phyloP scores from a whole-genome alignment of 2,329 filamentous ascomycete genomes.

The Aspergillus fumigatus region DNA sequence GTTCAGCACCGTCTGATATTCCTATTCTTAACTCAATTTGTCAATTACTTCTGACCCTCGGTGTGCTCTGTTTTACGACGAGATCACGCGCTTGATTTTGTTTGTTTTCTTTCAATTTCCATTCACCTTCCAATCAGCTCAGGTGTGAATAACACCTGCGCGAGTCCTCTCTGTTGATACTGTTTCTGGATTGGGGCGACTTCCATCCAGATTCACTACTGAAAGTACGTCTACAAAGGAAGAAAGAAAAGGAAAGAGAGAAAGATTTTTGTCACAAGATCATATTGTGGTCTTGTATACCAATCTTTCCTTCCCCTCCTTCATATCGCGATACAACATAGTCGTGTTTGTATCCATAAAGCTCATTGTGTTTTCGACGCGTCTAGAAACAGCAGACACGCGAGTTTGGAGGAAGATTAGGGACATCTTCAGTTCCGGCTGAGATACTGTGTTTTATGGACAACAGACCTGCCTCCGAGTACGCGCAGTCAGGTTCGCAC shows the following conservation, averaged over 20 bases:
- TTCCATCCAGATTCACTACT: constrained; percentile 8
- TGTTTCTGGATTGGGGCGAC: neutral
- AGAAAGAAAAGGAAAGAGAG: constrained; percentile 6
- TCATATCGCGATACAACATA: constrained; percentile 8
- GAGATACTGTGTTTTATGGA: constrained; percentile 49
- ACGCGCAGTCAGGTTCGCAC: constrained; percentile 84
- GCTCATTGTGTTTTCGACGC: constrained; percentile 29
- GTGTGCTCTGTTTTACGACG: constrained; percentile 1
- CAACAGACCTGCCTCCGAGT: constrained; percentile 64
- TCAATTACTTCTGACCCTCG: neutral
- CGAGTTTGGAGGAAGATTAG: constrained; percentile 20
- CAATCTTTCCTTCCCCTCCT: constrained; percentile 10
- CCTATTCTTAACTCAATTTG: neutral
- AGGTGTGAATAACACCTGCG: neutral
- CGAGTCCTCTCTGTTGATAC: constrained; percentile 1
- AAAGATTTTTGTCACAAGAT: neutral
- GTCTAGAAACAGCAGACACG: constrained; percentile 27
- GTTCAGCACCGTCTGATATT: constrained; percentile 16
- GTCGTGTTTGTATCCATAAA: constrained; percentile 17
- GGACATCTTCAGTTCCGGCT: constrained; percentile 17
- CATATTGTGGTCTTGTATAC: constrained; percentile 6
- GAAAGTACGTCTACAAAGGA: constrained; percentile 16
- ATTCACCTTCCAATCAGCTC: neutral
- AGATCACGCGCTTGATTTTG: constrained; percentile 8
- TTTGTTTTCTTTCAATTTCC: constrained; percentile 2